These are phyloP conservation scores for Aspergillus steynii DNA, from an alignment of 495 filamentous ascomycete species.

Conservation along the genomic window DNA sequence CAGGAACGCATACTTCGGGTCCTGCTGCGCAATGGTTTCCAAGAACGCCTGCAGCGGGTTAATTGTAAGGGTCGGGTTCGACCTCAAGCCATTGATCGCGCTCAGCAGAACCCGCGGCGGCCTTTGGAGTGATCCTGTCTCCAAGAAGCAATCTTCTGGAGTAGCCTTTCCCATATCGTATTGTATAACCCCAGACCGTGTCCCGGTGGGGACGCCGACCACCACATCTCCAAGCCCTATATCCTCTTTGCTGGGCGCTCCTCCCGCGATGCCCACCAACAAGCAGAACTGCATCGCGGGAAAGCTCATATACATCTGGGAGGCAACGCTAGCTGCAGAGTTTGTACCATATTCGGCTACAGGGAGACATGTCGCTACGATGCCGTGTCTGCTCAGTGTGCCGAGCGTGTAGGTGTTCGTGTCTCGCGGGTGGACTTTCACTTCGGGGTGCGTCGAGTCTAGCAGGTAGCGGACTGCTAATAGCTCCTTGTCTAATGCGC, in stretches of 20 bases:
- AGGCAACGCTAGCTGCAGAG: slow-evolving; percentile 29
- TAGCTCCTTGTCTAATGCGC: slow-evolving; percentile 36
- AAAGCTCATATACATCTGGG: slow-evolving; percentile 32
- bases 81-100: slow-evolving; percentile 1
- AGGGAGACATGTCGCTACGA: slow-evolving; percentile 42
- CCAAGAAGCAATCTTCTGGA: not conserved
- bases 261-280: slow-evolving; percentile 44
- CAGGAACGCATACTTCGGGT: no score
- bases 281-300: slow-evolving; percentile 29
- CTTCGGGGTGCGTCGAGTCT: slow-evolving; percentile 27
- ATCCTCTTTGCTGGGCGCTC: slow-evolving; percentile 28
- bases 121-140: slow-evolving; percentile 4
- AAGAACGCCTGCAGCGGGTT: not conserved
- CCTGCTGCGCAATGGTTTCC: not conserved
- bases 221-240: slow-evolving; percentile 39
- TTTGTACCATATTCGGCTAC: slow-evolving; percentile 29
- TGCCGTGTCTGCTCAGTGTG: slow-evolving; percentile 34
- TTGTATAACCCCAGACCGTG: slow-evolving; percentile 33
- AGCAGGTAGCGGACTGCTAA: slow-evolving; percentile 38
- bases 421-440: slow-evolving; percentile 12
- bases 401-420: slow-evolving; percentile 38
- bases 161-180: slow-evolving; percentile 32
- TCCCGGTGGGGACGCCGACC: slow-evolving; percentile 27
- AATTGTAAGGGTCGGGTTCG: not conserved
- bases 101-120: slow-evolving; percentile 16